Evolutionary conservation across 208 protist genomes (phyloP), one percentile per base, ranked within the genome.

Genomic region (Porcisia deanei): DNA sequence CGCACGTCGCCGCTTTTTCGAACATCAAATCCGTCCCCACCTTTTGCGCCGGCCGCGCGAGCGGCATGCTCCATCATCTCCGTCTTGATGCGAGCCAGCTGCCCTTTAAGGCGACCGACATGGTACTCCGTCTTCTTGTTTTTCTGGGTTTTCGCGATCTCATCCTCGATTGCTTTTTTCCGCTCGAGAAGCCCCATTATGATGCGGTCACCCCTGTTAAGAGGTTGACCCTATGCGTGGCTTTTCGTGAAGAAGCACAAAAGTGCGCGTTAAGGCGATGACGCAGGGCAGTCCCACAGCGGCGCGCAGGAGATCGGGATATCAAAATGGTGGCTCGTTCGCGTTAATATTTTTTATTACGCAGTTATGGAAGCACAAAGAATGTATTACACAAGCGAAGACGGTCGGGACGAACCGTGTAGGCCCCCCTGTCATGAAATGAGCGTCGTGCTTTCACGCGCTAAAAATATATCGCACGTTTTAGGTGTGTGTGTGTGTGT

Each of bases 81-180:
- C 45, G 94, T 95, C 78, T 98, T 96, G 68, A 99, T 94, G 72
- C 93, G 90, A 3, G 98, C 98, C 66, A 99, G 79, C 79, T 99
- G 99, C 16, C 98, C 99, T 77, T 99, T 99, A 12, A 99, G 86
- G 6, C 93, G 83, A 49, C 98, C 97, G 8, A 99, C 76, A 90
- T 99, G 98, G 83, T 98, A 94, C 81, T 99, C 96, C 25, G 99
- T 99, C 61, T 98, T 98, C 81, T 99, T 99, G 86, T 99, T 99
- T 71, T 99, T 99, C 76, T 99, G 99, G 14, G 98, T 99, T 9
- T 96, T 85, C 12, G 90, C 88, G 74, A 99, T 99, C 83, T 99
- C 98, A 7, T 96, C 83, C 91, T 99, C 99, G 55, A 99, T 99
- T 41, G 99, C 98, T 76, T 98, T 98, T 12, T 99, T 98, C 72